Conservation (phyloP, 2,329 filamentous ascomycete species). For the Penicillium oxalicum region DNA sequence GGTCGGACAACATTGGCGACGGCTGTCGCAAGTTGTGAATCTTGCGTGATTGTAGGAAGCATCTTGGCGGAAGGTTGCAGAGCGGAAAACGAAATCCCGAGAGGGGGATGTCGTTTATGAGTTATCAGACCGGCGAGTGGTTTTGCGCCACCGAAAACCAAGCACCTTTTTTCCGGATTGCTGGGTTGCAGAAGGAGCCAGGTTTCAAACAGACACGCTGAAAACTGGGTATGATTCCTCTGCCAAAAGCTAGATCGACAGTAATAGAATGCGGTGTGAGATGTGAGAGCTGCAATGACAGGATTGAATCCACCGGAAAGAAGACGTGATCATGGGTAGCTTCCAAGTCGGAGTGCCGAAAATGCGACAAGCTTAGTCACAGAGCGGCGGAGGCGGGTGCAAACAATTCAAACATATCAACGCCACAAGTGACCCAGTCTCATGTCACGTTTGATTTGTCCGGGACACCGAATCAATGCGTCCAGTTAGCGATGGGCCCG, state of each 20-base stretch:
- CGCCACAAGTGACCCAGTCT: background rate
- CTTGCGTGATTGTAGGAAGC: slow-evolving; percentile 60
- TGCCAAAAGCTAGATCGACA: no score
- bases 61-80: slow-evolving; percentile 9
- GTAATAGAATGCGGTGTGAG: no score
- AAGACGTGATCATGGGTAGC: slow-evolving; percentile 18
- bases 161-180: slow-evolving; percentile 3
- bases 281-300: no score
- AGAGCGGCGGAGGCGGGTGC: slow-evolving; percentile 1
- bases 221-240: no score
- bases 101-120: background rate
- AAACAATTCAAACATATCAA: slow-evolving; percentile 5
- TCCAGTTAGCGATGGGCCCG: no score
- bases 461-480: no score
- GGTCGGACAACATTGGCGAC: slow-evolving; percentile 78
- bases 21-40: slow-evolving; percentile 77
- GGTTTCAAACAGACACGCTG: background rate
- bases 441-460: no score
- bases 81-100: slow-evolving; percentile 1
- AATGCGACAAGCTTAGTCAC: slow-evolving; percentile 12
- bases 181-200: background rate
- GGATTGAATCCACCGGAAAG: background rate
- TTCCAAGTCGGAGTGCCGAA: slow-evolving; percentile 3
- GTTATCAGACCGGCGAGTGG: slow-evolving; percentile 1
- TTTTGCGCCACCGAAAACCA: slow-evolving; percentile 15